Conservation (phyloP, 371 early-diverging fungal species). For the Mucor mucedo region DNA sequence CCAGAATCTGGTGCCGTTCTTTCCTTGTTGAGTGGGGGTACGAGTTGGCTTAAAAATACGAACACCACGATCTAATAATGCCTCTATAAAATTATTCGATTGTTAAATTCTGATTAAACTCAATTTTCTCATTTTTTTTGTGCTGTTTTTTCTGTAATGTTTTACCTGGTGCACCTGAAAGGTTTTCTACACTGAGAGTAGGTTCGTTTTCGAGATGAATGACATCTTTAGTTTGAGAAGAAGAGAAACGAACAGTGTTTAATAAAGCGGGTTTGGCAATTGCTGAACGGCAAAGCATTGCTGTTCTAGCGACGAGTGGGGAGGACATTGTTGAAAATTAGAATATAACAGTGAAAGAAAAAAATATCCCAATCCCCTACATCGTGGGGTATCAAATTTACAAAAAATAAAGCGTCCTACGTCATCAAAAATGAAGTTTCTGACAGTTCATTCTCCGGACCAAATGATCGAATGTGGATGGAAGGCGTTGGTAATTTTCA, state of each 20-base stretch:
- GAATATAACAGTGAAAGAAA: constrained; percentile 12
- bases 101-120: neutral
- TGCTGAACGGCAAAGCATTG: constrained; percentile 27
- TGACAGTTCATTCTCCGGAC: no score
- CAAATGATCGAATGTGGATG: no score
- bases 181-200: constrained; percentile 37
- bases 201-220: constrained; percentile 34
- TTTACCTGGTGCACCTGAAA: constrained; percentile 59
- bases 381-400: constrained; percentile 1
- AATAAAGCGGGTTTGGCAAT: constrained; percentile 32
- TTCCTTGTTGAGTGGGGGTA: constrained; percentile 88
- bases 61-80: constrained; percentile 71
- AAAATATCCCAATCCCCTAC: constrained; percentile 6
- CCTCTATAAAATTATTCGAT: constrained; percentile 39
- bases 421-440: neutral
- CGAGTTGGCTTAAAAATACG: constrained; percentile 86
- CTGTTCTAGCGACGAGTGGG: constrained; percentile 37
- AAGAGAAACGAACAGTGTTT: constrained; percentile 26
- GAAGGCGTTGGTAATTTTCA: no score
- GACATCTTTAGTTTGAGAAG: constrained; percentile 34
- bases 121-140: constrained; percentile 45
- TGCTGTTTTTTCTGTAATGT: neutral
- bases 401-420: neutral
- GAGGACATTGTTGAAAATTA: constrained; percentile 23
- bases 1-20: constrained; percentile 81